Evolutionary conservation across 2,329 filamentous ascomycete genomes (phyloP).

Genomic region (Blastomyces parvus): DNA sequence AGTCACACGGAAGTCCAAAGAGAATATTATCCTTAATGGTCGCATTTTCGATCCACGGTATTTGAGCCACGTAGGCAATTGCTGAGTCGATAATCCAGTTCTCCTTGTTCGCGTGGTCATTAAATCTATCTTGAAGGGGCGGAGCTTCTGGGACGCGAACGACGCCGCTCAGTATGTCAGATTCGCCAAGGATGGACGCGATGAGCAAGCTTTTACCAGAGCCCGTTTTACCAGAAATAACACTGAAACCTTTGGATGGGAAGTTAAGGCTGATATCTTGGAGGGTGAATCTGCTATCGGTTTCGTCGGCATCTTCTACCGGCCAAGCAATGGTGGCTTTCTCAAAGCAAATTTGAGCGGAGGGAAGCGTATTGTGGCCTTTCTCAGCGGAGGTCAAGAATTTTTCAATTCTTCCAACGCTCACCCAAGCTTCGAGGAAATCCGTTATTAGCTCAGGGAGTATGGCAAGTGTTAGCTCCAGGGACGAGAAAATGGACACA

Average conservation of each 20-base stretch:
- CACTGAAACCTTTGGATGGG: slow-evolving; percentile 57
- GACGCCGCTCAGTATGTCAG: slow-evolving; percentile 55
- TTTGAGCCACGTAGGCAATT: slow-evolving; percentile 67
- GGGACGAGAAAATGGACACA: slow-evolving; percentile 61
- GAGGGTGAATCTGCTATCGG: slow-evolving; percentile 55
- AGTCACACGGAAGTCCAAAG: slow-evolving; percentile 62
- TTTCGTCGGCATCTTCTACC: slow-evolving; percentile 48
- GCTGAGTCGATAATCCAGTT: slow-evolving; percentile 62
- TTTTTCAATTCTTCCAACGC: slow-evolving; percentile 59
- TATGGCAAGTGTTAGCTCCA: slow-evolving; percentile 61
- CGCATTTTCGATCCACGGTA: slow-evolving; percentile 78
- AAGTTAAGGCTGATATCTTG: slow-evolving; percentile 57
- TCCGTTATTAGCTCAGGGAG: slow-evolving; percentile 65
- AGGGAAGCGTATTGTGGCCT: slow-evolving; percentile 44
- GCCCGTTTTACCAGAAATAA: slow-evolving; percentile 69
- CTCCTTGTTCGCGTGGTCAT: slow-evolving; percentile 48
- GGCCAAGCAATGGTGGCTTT: slow-evolving; percentile 66
- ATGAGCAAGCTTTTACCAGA: slow-evolving; percentile 69
- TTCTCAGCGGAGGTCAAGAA: slow-evolving; percentile 62
- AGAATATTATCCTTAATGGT: slow-evolving; percentile 69
- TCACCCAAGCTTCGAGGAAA: slow-evolving; percentile 63
- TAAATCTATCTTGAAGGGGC: slow-evolving; percentile 46
- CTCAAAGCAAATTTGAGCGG: slow-evolving; percentile 55
- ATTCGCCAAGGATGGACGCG: slow-evolving; percentile 64
- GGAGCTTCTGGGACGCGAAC: slow-evolving; percentile 46